Evolutionary conservation across 768 basidiomycete genomes (phyloP), one percentile per base, ranked within the genome.

Genomic region (Plicaturopsis crispa): DNA sequence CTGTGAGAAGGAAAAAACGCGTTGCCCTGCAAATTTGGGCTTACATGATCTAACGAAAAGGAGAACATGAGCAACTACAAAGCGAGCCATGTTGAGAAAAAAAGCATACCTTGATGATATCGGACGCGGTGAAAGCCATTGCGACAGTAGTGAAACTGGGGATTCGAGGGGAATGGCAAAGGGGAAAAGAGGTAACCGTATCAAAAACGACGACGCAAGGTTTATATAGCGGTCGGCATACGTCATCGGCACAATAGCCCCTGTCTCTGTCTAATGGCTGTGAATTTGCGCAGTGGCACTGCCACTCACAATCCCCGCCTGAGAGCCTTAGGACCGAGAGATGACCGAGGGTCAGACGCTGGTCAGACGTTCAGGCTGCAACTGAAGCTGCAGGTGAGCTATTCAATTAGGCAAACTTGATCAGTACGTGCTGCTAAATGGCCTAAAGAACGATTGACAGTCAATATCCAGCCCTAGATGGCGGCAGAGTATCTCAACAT

Each of bases 71-170:
- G n/a, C n/a, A n/a, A n/a, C n/a, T n/a, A n/a, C n/a, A n/a, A n/a
- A n/a, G n/a, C n/a, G n/a, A n/a, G n/a, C n/a, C n/a, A n/a, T 11
- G 18, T 24, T 36, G 30, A 38, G 30, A 42, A 19, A 34, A 60
- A n/a, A n/a, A n/a, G n/a, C 59, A 34, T n/a, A 80, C 83, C 65
- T 88, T 88, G 74, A 77, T 82, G 39, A 88, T 74, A 53, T 89
- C 84, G 34, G 81, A 78, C 38, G 63, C 65, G 36, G 83, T 86
- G 62, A 81, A 69, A 32, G 85, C 59, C 85, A 88, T 84, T 48
- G 42, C 51, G 49, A 41, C 36, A 36, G 41, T 23, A 39, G 45
- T 36, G 34, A 23, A 35, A 38, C 24, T 21, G 35, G 38, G 36
- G 37, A 41, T 33, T 21, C 36, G 36, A 45, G 39, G 22, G 33